Conservation (phyloP, 257 asterid species). For the Echium plantagineum region DNA sequence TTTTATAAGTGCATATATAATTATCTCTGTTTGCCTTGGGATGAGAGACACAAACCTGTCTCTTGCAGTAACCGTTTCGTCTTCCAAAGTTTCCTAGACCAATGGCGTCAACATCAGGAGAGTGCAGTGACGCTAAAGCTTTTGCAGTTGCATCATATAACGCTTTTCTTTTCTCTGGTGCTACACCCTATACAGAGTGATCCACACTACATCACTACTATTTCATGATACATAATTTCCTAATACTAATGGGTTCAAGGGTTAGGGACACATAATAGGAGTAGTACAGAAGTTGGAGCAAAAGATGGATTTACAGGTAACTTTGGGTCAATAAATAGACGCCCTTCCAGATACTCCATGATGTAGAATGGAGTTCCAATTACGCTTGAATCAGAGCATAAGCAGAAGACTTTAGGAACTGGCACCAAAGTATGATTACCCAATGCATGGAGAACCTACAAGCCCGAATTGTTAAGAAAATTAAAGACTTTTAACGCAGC, state of each 20-base stretch:
- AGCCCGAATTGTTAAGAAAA: neutral
- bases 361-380: constrained; percentile 40
- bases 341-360: constrained; percentile 95
- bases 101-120: constrained; percentile 65
- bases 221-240: neutral
- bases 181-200: constrained; percentile 38
- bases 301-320: constrained; percentile 46
- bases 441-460: constrained; percentile 81
- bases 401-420: constrained; percentile 7
- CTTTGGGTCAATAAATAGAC: constrained; percentile 72
- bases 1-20: neutral
- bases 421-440: constrained; percentile 69
- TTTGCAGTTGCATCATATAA: constrained; percentile 68
- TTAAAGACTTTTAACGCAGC: no score
- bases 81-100: constrained; percentile 67
- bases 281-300: constrained; percentile 1
- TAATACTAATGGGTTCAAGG: neutral
- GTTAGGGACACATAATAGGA: neutral
- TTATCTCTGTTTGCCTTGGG: neutral
- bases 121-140: constrained; percentile 78
- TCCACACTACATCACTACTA: constrained; percentile 8
- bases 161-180: constrained; percentile 57
- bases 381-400: neutral
- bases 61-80: constrained; percentile 66
- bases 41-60: constrained; percentile 48